Percentiles rank a stretch among this genome's conserved stretches.
These are phyloP conservation scores for Colletotrichum trifolii DNA, from an alignment of 2,329 filamentous ascomycete species.

Conservation along the genomic window DNA sequence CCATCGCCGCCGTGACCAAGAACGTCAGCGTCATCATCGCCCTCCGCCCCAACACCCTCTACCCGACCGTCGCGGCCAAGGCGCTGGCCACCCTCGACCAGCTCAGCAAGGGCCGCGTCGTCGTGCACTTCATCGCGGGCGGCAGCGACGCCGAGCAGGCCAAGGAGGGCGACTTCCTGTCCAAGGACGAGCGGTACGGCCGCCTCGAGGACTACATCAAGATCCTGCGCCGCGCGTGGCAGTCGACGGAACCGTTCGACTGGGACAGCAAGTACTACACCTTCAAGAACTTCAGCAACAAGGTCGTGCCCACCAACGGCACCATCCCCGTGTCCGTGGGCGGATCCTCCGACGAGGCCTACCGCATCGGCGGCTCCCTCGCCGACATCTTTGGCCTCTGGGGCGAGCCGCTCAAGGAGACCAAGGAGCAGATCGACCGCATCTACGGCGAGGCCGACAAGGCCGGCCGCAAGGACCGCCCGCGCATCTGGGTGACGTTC, in stretches of 20 bases:
- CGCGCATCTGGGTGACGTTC: slow-evolving; percentile 73
- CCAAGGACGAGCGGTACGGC: slow-evolving; percentile 67
- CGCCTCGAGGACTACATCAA: slow-evolving; percentile 71
- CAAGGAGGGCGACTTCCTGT: slow-evolving; percentile 68
- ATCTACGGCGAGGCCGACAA: slow-evolving; percentile 69
- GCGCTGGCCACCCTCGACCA: slow-evolving; percentile 71
- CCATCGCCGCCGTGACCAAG: slow-evolving; percentile 66
- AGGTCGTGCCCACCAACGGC: slow-evolving; percentile 63
- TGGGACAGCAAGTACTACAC: slow-evolving; percentile 70
- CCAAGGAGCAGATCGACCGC: slow-evolving; percentile 70
- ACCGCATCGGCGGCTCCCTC: slow-evolving; percentile 67
- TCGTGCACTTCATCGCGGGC: slow-evolving; percentile 73
- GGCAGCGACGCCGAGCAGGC: slow-evolving; percentile 71
- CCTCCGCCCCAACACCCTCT: slow-evolving; percentile 70
- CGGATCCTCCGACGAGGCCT: slow-evolving; percentile 68
- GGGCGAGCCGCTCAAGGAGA: slow-evolving; percentile 73
- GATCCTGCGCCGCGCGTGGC: slow-evolving; percentile 69
- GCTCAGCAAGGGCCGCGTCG: slow-evolving; percentile 65
- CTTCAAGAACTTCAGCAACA: slow-evolving; percentile 68
- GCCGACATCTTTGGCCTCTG: slow-evolving; percentile 73
- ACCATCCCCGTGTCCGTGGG: slow-evolving; percentile 69
- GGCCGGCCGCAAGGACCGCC: slow-evolving; percentile 65
- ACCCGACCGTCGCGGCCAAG: slow-evolving; percentile 72
- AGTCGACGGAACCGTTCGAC: slow-evolving; percentile 67
- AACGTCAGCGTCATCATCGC: slow-evolving; percentile 71